Base-by-base conservation (phyloP, 495 filamentous ascomycete species). In the Penicillium silybi region DNA sequence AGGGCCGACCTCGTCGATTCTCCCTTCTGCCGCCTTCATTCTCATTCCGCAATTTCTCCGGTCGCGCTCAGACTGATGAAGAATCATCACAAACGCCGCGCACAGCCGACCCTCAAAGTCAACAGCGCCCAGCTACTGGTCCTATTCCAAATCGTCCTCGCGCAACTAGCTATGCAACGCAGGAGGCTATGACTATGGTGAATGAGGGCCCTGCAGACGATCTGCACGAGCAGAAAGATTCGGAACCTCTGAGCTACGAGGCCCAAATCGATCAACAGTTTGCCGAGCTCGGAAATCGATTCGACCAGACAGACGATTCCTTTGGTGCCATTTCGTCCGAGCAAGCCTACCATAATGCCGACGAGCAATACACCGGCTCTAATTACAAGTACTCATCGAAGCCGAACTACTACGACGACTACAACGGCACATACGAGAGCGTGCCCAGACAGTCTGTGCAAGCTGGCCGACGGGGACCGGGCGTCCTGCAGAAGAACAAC, bases 1-100 rank as follows among this genome's bases (percentile, higher is more conserved):
- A 82, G 61, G 86, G 88, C 75, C 84, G 89, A 46, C 83, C 86
- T 26, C 82, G 85, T 53, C 76, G 84, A 56, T 86, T 85, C 67
- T 95, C 89, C 2, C 80, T 98, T 41, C 74, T 97, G 13, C 90
- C 90, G 0, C 65, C 78, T 6, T 85, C 81, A 5, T 88, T 93
- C 66, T 92, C 88, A 0, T 70, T 84, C 49, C 80, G 75, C 19
- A 76, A 68, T 15, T 76, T 82, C 29, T 72, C 71, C 7, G 71
- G 65, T 17, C 71, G 74, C 38, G 68, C 70, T 7, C 68, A 73
- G 46, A 71, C 70, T 10, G 66, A 70, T 5, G 73, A 76, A 22
- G 66, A 70, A 25, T 61, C 68, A 18, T 55, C 66, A 17, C 70
- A 69, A 34, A 56, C 44, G 3, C 56, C 65, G 19, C 66, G 59